Evolutionary conservation across 2,329 filamentous ascomycete species (phyloP).

Genomic region (Neonectria ditissima): DNA sequence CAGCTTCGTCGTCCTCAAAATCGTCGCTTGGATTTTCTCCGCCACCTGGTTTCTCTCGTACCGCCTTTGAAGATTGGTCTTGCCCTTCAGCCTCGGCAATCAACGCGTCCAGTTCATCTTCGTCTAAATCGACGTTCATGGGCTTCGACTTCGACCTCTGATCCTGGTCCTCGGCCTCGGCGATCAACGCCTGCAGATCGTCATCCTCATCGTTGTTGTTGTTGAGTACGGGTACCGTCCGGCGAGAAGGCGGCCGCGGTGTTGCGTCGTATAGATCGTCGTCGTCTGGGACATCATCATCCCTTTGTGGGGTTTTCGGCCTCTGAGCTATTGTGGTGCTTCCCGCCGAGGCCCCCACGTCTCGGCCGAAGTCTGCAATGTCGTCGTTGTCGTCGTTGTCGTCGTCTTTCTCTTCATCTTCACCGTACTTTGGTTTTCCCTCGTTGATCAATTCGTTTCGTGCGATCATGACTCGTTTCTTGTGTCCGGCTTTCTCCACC

Average conservation of each 20-base stretch:
- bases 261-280: slow-evolving; percentile 69
- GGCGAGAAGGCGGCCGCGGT: slow-evolving; percentile 49
- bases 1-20: slow-evolving; percentile 74
- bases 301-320: slow-evolving; percentile 44
- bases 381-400: slow-evolving; percentile 35
- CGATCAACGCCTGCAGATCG: slow-evolving; percentile 67
- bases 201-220: slow-evolving; percentile 58
- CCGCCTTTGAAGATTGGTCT: slow-evolving; percentile 25
- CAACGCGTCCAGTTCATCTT: slow-evolving; percentile 64
- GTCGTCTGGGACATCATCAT: slow-evolving; percentile 51
- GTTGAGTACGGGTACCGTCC: slow-evolving; percentile 38
- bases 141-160: slow-evolving; percentile 9
- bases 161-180: slow-evolving; percentile 55
- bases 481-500: slow-evolving; percentile 94
- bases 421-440: slow-evolving; percentile 64
- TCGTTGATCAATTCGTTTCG: slow-evolving; percentile 89
- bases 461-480: slow-evolving; percentile 79
- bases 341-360: slow-evolving; percentile 25
- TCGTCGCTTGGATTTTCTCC: slow-evolving; percentile 46
- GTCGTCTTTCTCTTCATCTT: slow-evolving; percentile 45
- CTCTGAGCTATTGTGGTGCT: slow-evolving; percentile 50
- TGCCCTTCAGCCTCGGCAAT: slow-evolving; percentile 61
- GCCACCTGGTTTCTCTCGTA: slow-evolving; percentile 4
- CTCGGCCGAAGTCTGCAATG: slow-evolving; percentile 40
- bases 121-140: slow-evolving; percentile 46